phyloP scores from a whole-genome alignment of 768 basidiomycete species.

The Pholiota conissans region DNA sequence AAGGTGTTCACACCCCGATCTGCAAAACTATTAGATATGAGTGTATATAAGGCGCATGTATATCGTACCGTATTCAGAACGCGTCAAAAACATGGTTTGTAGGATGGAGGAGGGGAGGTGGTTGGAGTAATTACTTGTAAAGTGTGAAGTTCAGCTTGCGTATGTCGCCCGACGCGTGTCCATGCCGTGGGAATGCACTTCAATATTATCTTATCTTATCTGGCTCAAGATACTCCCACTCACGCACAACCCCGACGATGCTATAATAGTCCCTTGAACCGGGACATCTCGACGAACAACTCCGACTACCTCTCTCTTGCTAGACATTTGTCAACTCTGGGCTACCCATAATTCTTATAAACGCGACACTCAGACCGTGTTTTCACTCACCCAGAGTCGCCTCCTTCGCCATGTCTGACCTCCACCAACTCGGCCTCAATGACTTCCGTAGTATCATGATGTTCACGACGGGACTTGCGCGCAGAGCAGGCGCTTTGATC shows the following conservation, averaged over 20 bases:
- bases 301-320: background rate
- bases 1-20: constrained; percentile 99
- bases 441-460: constrained; percentile 62
- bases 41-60: background rate
- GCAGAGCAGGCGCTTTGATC: constrained; percentile 73
- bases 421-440: constrained; percentile 36
- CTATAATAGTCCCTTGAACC: background rate
- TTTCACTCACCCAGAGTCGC: background rate
- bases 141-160: constrained; percentile 28
- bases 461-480: constrained; percentile 73
- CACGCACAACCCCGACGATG: background rate
- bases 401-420: constrained; percentile 29
- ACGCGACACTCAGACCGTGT: background rate
- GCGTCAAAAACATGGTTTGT: constrained; percentile 82
- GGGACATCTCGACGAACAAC: background rate
- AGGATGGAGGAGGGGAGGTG: constrained; percentile 21
- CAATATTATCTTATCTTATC: constrained; percentile 35
- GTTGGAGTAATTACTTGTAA: constrained; percentile 20
- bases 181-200: constrained; percentile 38
- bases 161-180: constrained; percentile 45
- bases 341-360: background rate
- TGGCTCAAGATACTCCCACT: background rate
- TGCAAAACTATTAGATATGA: constrained; percentile 25
- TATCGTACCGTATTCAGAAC: constrained; percentile 88
- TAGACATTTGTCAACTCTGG: background rate